Evolutionary conservation across 1,139 yeast genomes (phyloP).

Genomic region (Hansenula sp.): DNA sequence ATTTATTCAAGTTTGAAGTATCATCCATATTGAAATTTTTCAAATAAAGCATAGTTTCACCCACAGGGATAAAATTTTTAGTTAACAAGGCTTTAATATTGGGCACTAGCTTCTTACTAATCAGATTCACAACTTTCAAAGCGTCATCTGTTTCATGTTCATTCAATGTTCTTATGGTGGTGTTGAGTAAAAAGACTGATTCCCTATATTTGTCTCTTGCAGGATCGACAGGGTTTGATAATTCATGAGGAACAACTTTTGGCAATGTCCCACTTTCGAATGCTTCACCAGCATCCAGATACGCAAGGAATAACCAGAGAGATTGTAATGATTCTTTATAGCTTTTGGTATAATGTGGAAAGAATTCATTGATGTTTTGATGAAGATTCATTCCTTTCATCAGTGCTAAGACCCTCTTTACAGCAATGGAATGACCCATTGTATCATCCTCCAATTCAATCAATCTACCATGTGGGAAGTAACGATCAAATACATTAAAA

Average conservation of each 20-base stretch:
- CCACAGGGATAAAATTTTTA: neutral
- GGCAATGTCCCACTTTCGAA: constrained; percentile 1
- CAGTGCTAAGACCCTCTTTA: neutral
- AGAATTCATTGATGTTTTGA: neutral
- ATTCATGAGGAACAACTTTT: neutral
- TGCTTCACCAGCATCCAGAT: neutral
- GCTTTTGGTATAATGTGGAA: neutral
- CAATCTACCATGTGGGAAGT: constrained; percentile 1
- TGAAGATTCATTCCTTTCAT: neutral
- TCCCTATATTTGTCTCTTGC: neutral
- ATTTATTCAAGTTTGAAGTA: neutral
- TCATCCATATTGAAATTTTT: neutral
- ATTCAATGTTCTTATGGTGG: neutral
- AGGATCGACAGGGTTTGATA: neutral
- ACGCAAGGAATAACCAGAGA: neutral
- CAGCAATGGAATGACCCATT: neutral
- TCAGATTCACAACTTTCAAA: neutral
- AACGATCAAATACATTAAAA: neutral
- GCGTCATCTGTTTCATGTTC: neutral
- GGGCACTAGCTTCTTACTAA: neutral
- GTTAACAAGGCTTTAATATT: neutral
- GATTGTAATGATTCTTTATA: constrained; percentile 1
- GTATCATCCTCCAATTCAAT: neutral
- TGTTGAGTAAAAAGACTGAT: neutral
- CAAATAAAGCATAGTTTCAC: neutral